Evolutionary conservation across 495 filamentous ascomycete genomes (phyloP).

Genomic region (Aspergillus saccharolyticus): DNA sequence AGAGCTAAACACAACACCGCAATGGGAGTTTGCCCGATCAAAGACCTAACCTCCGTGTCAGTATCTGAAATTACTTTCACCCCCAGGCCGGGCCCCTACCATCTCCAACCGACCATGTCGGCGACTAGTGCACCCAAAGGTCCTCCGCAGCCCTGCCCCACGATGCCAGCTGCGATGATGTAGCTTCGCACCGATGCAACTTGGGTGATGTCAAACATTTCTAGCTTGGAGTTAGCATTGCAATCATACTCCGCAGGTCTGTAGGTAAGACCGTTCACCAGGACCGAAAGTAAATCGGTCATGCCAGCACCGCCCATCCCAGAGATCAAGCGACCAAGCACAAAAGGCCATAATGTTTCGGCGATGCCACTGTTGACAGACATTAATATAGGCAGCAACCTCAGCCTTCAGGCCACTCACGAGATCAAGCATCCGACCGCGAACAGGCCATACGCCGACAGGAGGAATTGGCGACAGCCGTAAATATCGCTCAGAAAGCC

Average conservation of each 20-base stretch:
- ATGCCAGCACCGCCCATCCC: constrained; percentile 11
- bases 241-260: not conserved
- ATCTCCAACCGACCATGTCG: constrained; percentile 25
- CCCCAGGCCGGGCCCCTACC: constrained; percentile 6
- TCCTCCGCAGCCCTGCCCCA: constrained; percentile 19
- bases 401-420: constrained; percentile 16
- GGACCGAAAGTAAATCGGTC: constrained; percentile 4
- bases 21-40: constrained; percentile 25
- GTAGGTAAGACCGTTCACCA: constrained; percentile 5
- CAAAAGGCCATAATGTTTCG: constrained; percentile 1
- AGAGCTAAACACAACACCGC: constrained; percentile 10
- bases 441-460: constrained; percentile 29
- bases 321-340: constrained; percentile 2
- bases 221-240: not conserved
- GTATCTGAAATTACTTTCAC: not conserved
- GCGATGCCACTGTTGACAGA: constrained; percentile 16
- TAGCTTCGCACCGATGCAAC: constrained; percentile 23
- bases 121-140: constrained; percentile 20
- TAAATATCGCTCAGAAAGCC: constrained; percentile 24
- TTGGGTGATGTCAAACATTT: not conserved
- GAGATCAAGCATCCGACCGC: constrained; percentile 25
- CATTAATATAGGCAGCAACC: not conserved
- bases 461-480: constrained; percentile 26
- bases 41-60: constrained; percentile 19
- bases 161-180: constrained; percentile 18